Percentiles rank a stretch among this genome's conserved stretches.
Evolutionary conservation across 345 rosid genomes (phyloP).

Genomic region (Linum lewisii): DNA sequence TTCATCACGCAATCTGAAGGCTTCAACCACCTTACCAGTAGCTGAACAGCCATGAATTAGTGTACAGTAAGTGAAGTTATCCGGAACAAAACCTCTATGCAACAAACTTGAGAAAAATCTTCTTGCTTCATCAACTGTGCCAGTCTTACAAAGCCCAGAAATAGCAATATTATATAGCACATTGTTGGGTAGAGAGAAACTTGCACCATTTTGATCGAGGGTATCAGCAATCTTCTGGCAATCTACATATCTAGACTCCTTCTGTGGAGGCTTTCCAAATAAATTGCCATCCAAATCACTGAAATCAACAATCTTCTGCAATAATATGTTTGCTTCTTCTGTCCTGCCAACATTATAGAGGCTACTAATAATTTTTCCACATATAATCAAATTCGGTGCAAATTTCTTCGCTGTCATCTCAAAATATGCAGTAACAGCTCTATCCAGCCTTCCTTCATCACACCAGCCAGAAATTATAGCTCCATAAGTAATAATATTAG

Average conservation of each 20-base stretch:
- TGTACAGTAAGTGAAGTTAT: conserved; percentile 51
- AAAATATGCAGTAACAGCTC: conserved; percentile 42
- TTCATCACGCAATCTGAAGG: conserved; percentile 59
- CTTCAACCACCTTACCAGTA: conserved; percentile 50
- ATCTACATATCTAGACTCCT: conserved; percentile 19
- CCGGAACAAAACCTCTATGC: conserved; percentile 40
- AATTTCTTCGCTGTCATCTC: conserved; percentile 58
- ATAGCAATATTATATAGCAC: conserved; percentile 59
- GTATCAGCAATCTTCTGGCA: conserved; percentile 38
- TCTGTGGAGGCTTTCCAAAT: conserved; percentile 21
- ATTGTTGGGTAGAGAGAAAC: conserved; percentile 36
- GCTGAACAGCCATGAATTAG: conserved; percentile 51
- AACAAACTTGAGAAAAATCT: conserved; percentile 41
- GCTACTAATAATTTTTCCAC: conserved; percentile 57
- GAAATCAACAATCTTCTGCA: conserved; percentile 47
- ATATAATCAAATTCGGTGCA: conserved; percentile 41
- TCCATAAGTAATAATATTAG: conserved; percentile 50
- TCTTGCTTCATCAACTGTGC: conserved; percentile 46
- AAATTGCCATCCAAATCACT: conserved; percentile 27
- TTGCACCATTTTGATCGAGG: conserved; percentile 29
- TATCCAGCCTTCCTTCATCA: conserved; percentile 48
- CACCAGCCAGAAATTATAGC: conserved; percentile 60
- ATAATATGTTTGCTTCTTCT: conserved; percentile 54
- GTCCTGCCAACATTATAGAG: conserved; percentile 44
- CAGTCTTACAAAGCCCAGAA: conserved; percentile 62